Conservation (phyloP, 257 asterid species). For the Misopates orontium region DNA sequence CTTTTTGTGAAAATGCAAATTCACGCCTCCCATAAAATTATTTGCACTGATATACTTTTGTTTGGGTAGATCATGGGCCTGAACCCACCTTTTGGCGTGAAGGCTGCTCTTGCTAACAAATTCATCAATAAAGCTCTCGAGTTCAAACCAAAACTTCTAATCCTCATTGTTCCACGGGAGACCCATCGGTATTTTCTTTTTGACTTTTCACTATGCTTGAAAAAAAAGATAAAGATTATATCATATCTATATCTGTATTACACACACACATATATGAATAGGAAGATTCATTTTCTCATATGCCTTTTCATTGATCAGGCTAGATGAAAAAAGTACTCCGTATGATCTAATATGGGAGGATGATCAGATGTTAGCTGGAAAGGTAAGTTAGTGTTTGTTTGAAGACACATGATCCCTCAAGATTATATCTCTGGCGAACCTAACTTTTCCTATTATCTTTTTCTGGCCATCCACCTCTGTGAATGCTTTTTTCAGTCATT, state of each 20-base stretch:
- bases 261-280: too few relatives aligned
- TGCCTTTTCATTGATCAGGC: conserved; percentile 43
- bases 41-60: conserved; percentile 23
- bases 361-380: conserved; percentile 63
- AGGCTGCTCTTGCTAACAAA: conserved; percentile 69
- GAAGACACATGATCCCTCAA: neutral
- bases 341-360: conserved; percentile 88
- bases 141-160: conserved; percentile 86
- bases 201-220: neutral
- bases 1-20: conserved; percentile 16
- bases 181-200: conserved; percentile 51
- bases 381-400: conserved; percentile 43
- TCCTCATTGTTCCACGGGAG: conserved; percentile 81
- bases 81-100: conserved; percentile 91
- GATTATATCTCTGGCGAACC: neutral
- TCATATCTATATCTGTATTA: too few relatives aligned
- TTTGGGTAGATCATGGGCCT: conserved; percentile 83
- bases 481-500: conserved; percentile 57
- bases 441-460: too few relatives aligned
- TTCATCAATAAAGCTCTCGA: conserved; percentile 81
- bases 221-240: neutral
- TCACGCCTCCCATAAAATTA: conserved; percentile 16
- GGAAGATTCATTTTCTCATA: neutral
- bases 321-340: conserved; percentile 48
- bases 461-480: neutral